A percentile compares a stretch with the other conserved stretches of the same genome.
These are phyloP conservation scores for Solanum hybrid DNA, from an alignment of 305 asterid genomes.

Conservation along the genomic window DNA sequence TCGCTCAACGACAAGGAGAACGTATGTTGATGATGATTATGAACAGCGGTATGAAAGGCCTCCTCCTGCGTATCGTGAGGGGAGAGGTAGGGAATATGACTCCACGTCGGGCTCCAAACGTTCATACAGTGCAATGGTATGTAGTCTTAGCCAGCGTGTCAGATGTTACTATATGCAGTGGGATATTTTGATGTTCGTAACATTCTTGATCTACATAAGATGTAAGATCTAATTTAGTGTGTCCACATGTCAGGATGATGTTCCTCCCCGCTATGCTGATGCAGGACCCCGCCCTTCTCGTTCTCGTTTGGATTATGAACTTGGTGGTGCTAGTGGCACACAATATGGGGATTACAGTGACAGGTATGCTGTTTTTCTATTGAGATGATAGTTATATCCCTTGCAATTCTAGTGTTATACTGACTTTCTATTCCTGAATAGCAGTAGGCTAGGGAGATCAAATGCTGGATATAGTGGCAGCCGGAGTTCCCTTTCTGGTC, in stretches of 20 bases:
- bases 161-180: background rate
- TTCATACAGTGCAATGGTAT: constrained; percentile 70
- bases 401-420: background rate
- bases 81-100: constrained; percentile 70
- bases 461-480: constrained; percentile 67
- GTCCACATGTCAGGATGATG: constrained; percentile 56
- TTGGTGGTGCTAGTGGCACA: constrained; percentile 54
- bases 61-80: constrained; percentile 67
- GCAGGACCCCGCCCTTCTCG: constrained; percentile 80
- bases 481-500: constrained; percentile 65
- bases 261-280: constrained; percentile 77
- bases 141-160: background rate
- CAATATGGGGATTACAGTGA: constrained; percentile 82
- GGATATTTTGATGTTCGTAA: background rate
- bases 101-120: constrained; percentile 87
- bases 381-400: background rate
- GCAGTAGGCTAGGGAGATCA: constrained; percentile 65
- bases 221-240: constrained; percentile 2
- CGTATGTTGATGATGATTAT: constrained; percentile 81
- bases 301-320: constrained; percentile 84
- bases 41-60: constrained; percentile 83
- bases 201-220: background rate
- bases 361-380: constrained; percentile 34
- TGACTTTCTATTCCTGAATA: background rate
- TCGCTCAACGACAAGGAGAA: constrained; percentile 50